These are phyloP conservation scores for Coemansia sp. DNA, from an alignment of 192 early-diverging fungal species.

Conservation along the genomic window DNA sequence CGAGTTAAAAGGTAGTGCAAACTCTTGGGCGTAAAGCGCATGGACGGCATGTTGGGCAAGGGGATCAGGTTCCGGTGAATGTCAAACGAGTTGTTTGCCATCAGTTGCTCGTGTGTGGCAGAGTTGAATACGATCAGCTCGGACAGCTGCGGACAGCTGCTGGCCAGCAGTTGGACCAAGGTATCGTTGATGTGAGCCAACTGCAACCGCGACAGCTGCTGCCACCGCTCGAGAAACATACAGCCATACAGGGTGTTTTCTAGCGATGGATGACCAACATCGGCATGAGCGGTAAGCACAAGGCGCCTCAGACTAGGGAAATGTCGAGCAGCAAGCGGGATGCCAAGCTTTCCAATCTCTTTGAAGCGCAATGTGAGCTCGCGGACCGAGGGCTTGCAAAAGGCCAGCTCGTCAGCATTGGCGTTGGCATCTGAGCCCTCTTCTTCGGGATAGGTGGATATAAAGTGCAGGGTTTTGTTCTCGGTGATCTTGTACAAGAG, in stretches of 20 bases:
- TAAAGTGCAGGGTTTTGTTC: constrained; percentile 49
- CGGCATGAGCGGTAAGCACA: constrained; percentile 44
- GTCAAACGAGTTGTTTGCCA: constrained; percentile 57
- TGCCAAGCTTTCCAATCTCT: constrained; percentile 58
- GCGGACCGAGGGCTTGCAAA: constrained; percentile 56
- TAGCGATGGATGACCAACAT: constrained; percentile 53
- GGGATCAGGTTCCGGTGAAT: constrained; percentile 52
- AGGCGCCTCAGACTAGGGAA: constrained; percentile 49
- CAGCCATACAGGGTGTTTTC: constrained; percentile 59
- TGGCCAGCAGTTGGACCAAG: constrained; percentile 55
- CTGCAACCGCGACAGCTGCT: constrained; percentile 40
- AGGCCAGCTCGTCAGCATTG: constrained; percentile 36
- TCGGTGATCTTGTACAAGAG: constrained; percentile 57
- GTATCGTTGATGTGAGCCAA: constrained; percentile 58
- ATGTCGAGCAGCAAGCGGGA: constrained; percentile 56
- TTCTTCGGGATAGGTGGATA: constrained; percentile 31
- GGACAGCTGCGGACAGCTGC: constrained; percentile 42
- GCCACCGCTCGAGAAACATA: constrained; percentile 56
- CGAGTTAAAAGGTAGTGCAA: constrained; percentile 54
- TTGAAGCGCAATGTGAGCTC: constrained; percentile 54
- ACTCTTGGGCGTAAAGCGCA: constrained; percentile 59
- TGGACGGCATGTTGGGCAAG: constrained; percentile 49
- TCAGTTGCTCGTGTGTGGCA: constrained; percentile 51
- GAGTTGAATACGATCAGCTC: constrained; percentile 58
- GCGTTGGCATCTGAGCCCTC: neutral